Evolutionary conservation across 2,329 filamentous ascomycete genomes (phyloP).

Genomic region (Calonectria ilicicola): DNA sequence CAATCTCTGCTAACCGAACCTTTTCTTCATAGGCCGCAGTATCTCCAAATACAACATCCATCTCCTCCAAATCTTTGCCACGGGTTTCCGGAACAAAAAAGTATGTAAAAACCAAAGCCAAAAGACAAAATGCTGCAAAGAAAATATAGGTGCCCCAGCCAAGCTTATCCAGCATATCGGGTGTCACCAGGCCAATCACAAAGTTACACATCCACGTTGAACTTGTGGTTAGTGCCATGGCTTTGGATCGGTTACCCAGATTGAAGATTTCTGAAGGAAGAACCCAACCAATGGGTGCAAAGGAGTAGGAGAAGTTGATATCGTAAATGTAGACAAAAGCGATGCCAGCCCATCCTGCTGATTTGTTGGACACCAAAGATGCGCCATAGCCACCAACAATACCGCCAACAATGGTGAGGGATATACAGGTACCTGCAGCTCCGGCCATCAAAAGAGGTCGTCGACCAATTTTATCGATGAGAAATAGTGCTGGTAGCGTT

Average conservation of each 20-base stretch:
- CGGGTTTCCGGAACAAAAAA: constrained; percentile 71
- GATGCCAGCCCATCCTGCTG: constrained; percentile 68
- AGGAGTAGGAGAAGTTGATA: constrained; percentile 72
- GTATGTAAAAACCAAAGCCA: constrained; percentile 62
- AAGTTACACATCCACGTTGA: constrained; percentile 56
- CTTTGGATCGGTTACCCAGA: constrained; percentile 67
- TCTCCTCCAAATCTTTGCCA: constrained; percentile 66
- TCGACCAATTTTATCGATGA: constrained; percentile 68
- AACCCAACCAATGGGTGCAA: constrained; percentile 74
- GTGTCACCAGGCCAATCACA: constrained; percentile 50
- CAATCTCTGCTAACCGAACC: constrained; percentile 15
- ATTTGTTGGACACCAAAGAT: constrained; percentile 48
- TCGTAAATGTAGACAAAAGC: constrained; percentile 75
- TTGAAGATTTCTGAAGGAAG: constrained; percentile 74
- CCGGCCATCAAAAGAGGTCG: constrained; percentile 74
- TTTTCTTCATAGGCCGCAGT: constrained; percentile 23
- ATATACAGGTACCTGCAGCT: constrained; percentile 72
- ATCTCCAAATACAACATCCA: constrained; percentile 62
- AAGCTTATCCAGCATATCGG: constrained; percentile 64
- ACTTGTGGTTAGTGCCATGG: constrained; percentile 69
- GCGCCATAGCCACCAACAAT: constrained; percentile 60
- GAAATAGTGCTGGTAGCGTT: constrained; percentile 57
- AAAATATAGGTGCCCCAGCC: constrained; percentile 69
- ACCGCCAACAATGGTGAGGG: constrained; percentile 64
- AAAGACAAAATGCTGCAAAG: constrained; percentile 66